phyloP scores from a whole-genome alignment of 2,329 filamentous ascomycete species.

The Furcasterigmium sp. region DNA sequence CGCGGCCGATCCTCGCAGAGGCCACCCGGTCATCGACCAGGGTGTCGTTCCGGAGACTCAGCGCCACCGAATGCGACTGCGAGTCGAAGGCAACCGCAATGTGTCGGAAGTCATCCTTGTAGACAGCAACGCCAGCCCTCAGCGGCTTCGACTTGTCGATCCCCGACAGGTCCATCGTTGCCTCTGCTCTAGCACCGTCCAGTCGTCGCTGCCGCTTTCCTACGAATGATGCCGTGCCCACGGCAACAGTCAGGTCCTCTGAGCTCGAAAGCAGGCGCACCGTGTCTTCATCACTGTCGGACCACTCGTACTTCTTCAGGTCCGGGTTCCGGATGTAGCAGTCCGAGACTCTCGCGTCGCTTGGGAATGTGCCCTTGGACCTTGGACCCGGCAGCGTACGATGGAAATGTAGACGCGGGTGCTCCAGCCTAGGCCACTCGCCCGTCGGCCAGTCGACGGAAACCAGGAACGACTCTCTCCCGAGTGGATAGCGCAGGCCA shows the following conservation, averaged over 20 bases:
- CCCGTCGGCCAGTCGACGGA: conserved; percentile 6
- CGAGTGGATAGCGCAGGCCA: conserved; percentile 4
- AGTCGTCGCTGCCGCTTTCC: conserved; percentile 5
- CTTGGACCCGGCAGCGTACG: not conserved
- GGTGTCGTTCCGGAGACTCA: conserved; percentile 1
- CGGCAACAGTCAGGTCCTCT: conserved; percentile 1
- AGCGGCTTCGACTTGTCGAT: not conserved
- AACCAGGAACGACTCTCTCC: conserved; percentile 8
- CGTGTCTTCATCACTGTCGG: not conserved
- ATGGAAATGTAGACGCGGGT: not conserved
- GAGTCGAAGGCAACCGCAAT: not conserved
- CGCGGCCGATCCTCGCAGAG: not conserved
- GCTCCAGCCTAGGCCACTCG: conserved; percentile 5
- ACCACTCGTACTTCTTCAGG: not conserved
- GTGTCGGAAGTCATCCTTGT: conserved; percentile 7
- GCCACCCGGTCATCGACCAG: not conserved
- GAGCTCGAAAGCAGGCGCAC: not conserved
- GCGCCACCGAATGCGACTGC: not conserved
- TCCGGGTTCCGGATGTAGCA: conserved; percentile 6
- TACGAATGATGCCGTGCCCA: conserved; percentile 5
- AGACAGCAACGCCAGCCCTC: conserved; percentile 3
- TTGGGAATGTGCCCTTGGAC: not conserved
- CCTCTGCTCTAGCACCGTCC: not conserved
- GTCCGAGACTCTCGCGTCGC: conserved; percentile 1
- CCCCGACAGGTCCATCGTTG: not conserved